Evolutionary conservation across 2,329 filamentous ascomycete genomes (phyloP).

Genomic region (Spiromastix sp.): DNA sequence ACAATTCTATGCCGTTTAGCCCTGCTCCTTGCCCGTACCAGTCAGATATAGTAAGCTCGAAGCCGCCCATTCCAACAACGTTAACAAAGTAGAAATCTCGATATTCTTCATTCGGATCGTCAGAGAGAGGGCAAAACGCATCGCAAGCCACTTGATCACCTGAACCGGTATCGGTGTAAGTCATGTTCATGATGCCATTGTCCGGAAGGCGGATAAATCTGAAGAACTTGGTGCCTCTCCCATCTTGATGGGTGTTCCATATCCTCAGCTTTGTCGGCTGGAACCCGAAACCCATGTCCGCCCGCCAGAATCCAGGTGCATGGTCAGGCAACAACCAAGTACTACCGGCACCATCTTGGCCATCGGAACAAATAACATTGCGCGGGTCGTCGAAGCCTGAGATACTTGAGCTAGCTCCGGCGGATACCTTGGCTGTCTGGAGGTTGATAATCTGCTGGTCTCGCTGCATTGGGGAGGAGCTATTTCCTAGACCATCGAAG

Average conservation of each 20-base stretch:
- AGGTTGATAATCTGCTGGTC: slow-evolving; percentile 75
- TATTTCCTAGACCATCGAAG: slow-evolving; percentile 81
- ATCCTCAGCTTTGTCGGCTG: slow-evolving; percentile 76
- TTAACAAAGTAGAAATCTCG: slow-evolving; percentile 94
- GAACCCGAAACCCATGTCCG: slow-evolving; percentile 73
- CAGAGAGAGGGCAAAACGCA: slow-evolving; percentile 71
- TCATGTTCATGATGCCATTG: slow-evolving; percentile 92
- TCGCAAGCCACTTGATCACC: slow-evolving; percentile 64
- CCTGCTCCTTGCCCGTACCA: slow-evolving; percentile 85
- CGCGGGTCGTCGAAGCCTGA: slow-evolving; percentile 62
- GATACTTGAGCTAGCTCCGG: slow-evolving; percentile 49
- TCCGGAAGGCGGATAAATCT: slow-evolving; percentile 76
- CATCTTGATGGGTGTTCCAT: slow-evolving; percentile 76
- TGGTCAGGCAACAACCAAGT: slow-evolving; percentile 75
- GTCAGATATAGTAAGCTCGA: slow-evolving; percentile 73
- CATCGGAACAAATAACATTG: slow-evolving; percentile 74
- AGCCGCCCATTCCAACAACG: slow-evolving; percentile 72
- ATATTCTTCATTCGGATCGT: slow-evolving; percentile 53
- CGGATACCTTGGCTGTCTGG: slow-evolving; percentile 61
- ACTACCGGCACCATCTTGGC: slow-evolving; percentile 57
- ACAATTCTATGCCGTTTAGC: slow-evolving; percentile 75
- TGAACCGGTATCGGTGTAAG: slow-evolving; percentile 65
- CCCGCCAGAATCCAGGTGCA: slow-evolving; percentile 70
- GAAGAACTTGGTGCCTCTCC: slow-evolving; percentile 79
- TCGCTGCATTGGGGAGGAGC: slow-evolving; percentile 48